These are phyloP conservation scores for Ascochyta clinopodiicola DNA, from an alignment of 2,329 filamentous ascomycete species.

Conservation along the genomic window DNA sequence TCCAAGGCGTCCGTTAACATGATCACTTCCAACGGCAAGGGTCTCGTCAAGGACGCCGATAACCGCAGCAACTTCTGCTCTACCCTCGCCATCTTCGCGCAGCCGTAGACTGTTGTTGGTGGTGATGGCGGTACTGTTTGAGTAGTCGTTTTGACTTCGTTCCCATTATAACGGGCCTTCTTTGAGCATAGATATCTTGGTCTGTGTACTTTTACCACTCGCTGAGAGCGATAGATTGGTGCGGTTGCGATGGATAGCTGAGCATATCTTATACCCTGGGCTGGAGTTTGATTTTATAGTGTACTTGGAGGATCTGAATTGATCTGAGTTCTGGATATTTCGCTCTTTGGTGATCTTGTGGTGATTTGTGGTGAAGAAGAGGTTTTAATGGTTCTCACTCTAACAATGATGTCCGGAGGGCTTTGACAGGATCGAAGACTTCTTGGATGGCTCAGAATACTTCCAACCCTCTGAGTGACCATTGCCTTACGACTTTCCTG, in stretches of 20 bases:
- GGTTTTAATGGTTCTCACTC: no score
- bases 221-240: conserved; percentile 2
- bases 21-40: conserved; percentile 50
- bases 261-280: conserved; percentile 20
- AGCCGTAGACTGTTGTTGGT: conserved; percentile 9
- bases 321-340: conserved; percentile 9
- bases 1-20: conserved; percentile 60
- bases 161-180: conserved; percentile 18
- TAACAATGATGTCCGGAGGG: no score
- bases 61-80: conserved; percentile 59
- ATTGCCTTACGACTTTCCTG: no score
- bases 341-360: neutral
- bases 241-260: conserved; percentile 9
- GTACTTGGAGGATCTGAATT: conserved; percentile 13
- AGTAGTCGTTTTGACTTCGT: conserved; percentile 31
- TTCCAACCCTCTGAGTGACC: no score
- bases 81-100: conserved; percentile 52
- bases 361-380: neutral
- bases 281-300: conserved; percentile 11
- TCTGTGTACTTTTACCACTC: conserved; percentile 4
- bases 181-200: conserved; percentile 4
- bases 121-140: conserved; percentile 16
- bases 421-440: no score
- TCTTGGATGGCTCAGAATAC: no score
- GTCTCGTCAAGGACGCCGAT: conserved; percentile 50